Conservation (phyloP, 2,329 filamentous ascomycete species). For the Colletotrichum paranaense region DNA sequence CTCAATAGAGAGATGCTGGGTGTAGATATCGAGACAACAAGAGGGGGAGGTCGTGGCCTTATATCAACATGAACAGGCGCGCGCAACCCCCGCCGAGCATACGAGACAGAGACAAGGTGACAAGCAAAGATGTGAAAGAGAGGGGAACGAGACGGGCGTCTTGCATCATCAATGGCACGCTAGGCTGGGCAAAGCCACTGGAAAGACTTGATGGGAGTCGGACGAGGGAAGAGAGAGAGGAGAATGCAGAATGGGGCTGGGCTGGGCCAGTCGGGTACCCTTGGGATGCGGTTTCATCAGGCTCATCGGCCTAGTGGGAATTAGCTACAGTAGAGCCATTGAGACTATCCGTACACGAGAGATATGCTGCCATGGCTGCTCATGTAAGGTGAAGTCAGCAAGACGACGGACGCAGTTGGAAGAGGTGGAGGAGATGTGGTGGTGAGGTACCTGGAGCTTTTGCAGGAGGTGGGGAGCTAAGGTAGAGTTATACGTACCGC, state of each 20-base stretch:
- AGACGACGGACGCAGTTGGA: neutral
- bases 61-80: slow-evolving; percentile 6
- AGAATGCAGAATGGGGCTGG: neutral
- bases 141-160: slow-evolving; percentile 1
- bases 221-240: neutral
- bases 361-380: neutral
- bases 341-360: neutral
- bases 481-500: neutral
- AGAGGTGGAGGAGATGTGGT: neutral
- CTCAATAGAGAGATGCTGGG: neutral
- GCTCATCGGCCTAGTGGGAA: neutral
- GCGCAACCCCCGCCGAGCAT: neutral
- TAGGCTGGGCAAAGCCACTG: neutral
- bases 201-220: too few relatives aligned
- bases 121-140: neutral
- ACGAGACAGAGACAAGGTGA: neutral
- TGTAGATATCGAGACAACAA: neutral
- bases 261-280: too few relatives aligned
- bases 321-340: neutral
- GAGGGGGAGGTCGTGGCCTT: slow-evolving; percentile 12
- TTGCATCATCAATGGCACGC: slow-evolving; percentile 24
- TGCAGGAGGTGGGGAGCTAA: too few relatives aligned
- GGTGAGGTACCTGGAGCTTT: neutral
- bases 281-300: slow-evolving; percentile 15
- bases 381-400: slow-evolving; percentile 10